Evolutionary conservation across 1,284 basidiomycete species (phyloP).

Genomic region (Papiliotrema nemorosa): DNA sequence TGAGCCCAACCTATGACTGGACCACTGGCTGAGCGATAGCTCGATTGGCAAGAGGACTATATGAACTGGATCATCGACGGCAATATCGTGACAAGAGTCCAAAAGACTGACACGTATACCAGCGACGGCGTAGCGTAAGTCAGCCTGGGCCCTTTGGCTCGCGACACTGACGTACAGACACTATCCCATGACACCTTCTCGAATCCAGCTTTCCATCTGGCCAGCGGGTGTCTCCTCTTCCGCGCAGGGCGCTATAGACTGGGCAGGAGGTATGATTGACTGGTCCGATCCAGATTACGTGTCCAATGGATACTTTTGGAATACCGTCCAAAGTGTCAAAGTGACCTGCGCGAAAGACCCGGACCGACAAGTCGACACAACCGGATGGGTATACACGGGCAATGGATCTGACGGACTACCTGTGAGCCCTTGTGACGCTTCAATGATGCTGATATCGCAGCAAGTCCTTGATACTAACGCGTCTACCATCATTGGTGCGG

Average conservation of each 20-base stretch:
- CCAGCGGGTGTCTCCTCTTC: conserved; percentile 64
- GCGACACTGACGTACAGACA: conserved; percentile 29
- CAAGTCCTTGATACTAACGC: conserved; percentile 4
- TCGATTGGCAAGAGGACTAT: conserved; percentile 70
- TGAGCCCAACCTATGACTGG: conserved; percentile 42
- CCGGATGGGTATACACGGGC: conserved; percentile 34
- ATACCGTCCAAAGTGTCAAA: conserved; percentile 33
- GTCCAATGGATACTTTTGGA: conserved; percentile 47
- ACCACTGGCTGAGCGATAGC: conserved; percentile 45
- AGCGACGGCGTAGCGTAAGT: conserved; percentile 43
- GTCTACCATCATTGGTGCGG: conserved; percentile 1
- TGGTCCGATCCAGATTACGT: conserved; percentile 70
- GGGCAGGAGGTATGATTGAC: conserved; percentile 75
- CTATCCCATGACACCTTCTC: conserved; percentile 71
- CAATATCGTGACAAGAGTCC: conserved; percentile 63
- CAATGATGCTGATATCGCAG: neutral
- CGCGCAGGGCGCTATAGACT: conserved; percentile 65
- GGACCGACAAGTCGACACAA: conserved; percentile 10
- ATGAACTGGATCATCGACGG: conserved; percentile 69
- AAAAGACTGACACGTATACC: conserved; percentile 59
- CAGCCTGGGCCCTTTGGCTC: neutral
- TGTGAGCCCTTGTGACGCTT: conserved; percentile 15
- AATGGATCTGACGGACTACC: conserved; percentile 24
- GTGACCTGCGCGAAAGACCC: conserved; percentile 27
- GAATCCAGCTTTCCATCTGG: conserved; percentile 76